Evolutionary conservation across 228 moss, liverwort and hornwort species (phyloP).

Genomic region (Sphagnum fallax): DNA sequence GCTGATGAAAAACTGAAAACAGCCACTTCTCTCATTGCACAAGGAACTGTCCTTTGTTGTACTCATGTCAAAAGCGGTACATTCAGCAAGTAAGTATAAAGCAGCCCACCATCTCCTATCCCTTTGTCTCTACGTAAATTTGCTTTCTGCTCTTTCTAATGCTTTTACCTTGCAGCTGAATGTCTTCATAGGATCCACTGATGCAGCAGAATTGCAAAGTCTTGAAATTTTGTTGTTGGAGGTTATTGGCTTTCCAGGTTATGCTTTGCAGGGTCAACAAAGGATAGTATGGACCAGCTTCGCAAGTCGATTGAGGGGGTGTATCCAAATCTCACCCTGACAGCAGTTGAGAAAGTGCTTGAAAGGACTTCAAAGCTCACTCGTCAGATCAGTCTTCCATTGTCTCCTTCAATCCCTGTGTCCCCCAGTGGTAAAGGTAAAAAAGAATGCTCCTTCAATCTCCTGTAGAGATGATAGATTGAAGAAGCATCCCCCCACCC

Average conservation of each 20-base stretch:
- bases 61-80: conserved; percentile 21
- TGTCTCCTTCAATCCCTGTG: conserved; percentile 55
- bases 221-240: background rate
- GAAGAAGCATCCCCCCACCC: no score
- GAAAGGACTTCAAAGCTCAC: conserved; percentile 29
- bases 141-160: no score
- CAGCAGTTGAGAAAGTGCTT: conserved; percentile 31
- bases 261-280: conserved; percentile 38
- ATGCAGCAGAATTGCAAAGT: no score
- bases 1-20: conserved; percentile 35
- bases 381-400: conserved; percentile 51
- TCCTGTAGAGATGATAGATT: background rate
- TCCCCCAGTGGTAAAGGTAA: conserved; percentile 64
- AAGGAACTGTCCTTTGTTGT: conserved; percentile 44
- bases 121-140: no score
- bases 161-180: no score
- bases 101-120: background rate
- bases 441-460: background rate
- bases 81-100: conserved; percentile 33
- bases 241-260: conserved; percentile 18
- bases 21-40: conserved; percentile 47
- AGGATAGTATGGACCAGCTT: conserved; percentile 29
- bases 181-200: no score
- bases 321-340: conserved; percentile 59
- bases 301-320: conserved; percentile 26